Evolutionary conservation across 805 yeast species (phyloP).

Genomic region (Saccharomycopsis babjevae): DNA sequence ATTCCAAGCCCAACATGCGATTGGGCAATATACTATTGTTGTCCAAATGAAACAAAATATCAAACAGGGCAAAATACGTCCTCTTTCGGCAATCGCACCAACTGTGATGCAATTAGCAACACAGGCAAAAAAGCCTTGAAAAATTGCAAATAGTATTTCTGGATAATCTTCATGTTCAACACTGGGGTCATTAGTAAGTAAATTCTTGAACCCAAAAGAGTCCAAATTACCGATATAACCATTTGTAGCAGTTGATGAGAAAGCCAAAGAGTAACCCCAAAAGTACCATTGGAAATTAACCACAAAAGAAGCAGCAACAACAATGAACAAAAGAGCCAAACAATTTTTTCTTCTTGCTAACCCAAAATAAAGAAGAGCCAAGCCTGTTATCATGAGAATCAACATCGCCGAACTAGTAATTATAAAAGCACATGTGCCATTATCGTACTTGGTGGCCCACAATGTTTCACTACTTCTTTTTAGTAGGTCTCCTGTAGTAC

Average conservation of each 20-base stretch:
- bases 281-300: slow-evolving; percentile 90
- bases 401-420: slow-evolving; percentile 14
- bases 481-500: not conserved
- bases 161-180: slow-evolving; percentile 43
- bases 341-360: slow-evolving; percentile 87
- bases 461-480: not conserved
- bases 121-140: slow-evolving; percentile 84
- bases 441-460: slow-evolving; percentile 12
- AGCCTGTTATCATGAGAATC: slow-evolving; percentile 79
- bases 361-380: slow-evolving; percentile 88
- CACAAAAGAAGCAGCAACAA: slow-evolving; percentile 61
- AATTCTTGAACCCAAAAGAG: slow-evolving; percentile 70
- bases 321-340: slow-evolving; percentile 72
- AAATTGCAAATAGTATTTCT: slow-evolving; percentile 72
- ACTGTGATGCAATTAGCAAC: slow-evolving; percentile 88
- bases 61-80: slow-evolving; percentile 76
- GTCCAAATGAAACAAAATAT: slow-evolving; percentile 81
- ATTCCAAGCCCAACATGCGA: slow-evolving; percentile 96
- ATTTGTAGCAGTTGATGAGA: slow-evolving; percentile 68
- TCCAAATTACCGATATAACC: slow-evolving; percentile 81
- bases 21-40: slow-evolving; percentile 85
- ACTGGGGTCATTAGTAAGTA: slow-evolving; percentile 33
- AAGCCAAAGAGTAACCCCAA: slow-evolving; percentile 96
- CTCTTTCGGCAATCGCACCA: slow-evolving; percentile 91
- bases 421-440: slow-evolving; percentile 8